Evolutionary conservation across 2,329 filamentous ascomycete genomes (phyloP).

Genomic region (Berkeleyomyces basicola): DNA sequence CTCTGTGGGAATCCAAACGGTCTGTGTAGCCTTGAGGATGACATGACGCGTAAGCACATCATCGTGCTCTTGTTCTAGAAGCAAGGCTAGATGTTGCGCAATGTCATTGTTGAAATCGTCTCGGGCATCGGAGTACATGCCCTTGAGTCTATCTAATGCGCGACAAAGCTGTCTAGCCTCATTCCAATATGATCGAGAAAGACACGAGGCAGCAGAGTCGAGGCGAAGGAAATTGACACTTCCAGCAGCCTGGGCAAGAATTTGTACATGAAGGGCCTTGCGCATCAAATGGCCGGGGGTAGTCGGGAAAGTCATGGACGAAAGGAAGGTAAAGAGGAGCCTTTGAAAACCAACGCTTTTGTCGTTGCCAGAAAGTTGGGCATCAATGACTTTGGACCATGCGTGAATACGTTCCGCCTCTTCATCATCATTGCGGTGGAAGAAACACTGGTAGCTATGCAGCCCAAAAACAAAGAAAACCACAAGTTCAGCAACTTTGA

Average conservation of each 20-base stretch:
- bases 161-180: constrained; percentile 52
- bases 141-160: constrained; percentile 28
- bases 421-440: constrained; percentile 67
- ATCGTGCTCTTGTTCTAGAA: constrained; percentile 67
- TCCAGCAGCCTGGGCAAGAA: constrained; percentile 33
- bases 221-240: background rate
- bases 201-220: constrained; percentile 37
- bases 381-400: constrained; percentile 85
- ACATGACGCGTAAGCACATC: constrained; percentile 64
- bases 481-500: constrained; percentile 72
- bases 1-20: background rate
- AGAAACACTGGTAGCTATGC: constrained; percentile 60
- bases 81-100: constrained; percentile 56
- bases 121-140: constrained; percentile 24
- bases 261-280: constrained; percentile 79
- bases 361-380: constrained; percentile 81
- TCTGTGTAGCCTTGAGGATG: constrained; percentile 50
- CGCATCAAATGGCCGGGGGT: constrained; percentile 76
- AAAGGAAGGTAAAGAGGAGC: constrained; percentile 69
- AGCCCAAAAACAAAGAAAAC: constrained; percentile 62
- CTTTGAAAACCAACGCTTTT: constrained; percentile 77
- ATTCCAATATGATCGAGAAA: constrained; percentile 66
- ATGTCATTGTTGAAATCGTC: constrained; percentile 44
- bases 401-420: constrained; percentile 77
- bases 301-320: constrained; percentile 70